Evolutionary conservation across 2,329 filamentous ascomycete species (phyloP).

Genomic region (Ascochyta rabiei): DNA sequence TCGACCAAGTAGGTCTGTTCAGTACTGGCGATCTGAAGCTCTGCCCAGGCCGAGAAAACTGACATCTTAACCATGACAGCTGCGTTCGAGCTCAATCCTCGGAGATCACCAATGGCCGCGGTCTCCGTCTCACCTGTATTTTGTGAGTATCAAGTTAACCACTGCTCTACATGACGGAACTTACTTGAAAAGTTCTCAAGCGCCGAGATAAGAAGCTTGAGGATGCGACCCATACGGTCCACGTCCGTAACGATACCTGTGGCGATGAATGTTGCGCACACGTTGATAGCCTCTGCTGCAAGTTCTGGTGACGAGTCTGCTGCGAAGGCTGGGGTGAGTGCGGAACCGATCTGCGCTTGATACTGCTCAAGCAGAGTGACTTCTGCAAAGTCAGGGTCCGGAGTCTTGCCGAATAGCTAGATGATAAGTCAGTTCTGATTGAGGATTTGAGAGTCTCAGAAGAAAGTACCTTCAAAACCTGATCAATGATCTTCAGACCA

Average conservation of each 20-base stretch:
- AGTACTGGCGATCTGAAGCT: constrained; percentile 90
- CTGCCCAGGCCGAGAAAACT: constrained; percentile 95
- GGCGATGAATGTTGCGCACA: constrained; percentile 96
- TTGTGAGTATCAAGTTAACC: constrained; percentile 19
- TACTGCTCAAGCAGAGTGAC: constrained; percentile 96
- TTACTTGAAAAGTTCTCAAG: constrained; percentile 86
- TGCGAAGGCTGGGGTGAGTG: constrained; percentile 93
- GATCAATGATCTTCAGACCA: constrained; percentile 91
- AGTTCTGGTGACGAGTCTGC: constrained; percentile 94
- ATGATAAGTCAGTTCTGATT: constrained; percentile 2
- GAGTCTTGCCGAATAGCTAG: constrained; percentile 88
- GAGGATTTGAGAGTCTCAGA: neutral
- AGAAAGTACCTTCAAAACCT: constrained; percentile 71
- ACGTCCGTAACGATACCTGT: constrained; percentile 97
- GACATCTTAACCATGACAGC: constrained; percentile 99
- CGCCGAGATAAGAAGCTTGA: constrained; percentile 89
- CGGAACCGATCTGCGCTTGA: constrained; percentile 96
- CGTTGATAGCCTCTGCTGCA: constrained; percentile 93
- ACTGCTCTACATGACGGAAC: constrained; percentile 16
- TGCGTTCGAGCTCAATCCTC: constrained; percentile 91
- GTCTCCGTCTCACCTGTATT: constrained; percentile 69
- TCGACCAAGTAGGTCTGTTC: constrained; percentile 89
- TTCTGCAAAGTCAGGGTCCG: constrained; percentile 97
- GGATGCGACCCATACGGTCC: constrained; percentile 96
- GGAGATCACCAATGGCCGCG: constrained; percentile 88